phyloP scores from a whole-genome alignment of 257 asterid species.

The Ehretia macrophylla region DNA sequence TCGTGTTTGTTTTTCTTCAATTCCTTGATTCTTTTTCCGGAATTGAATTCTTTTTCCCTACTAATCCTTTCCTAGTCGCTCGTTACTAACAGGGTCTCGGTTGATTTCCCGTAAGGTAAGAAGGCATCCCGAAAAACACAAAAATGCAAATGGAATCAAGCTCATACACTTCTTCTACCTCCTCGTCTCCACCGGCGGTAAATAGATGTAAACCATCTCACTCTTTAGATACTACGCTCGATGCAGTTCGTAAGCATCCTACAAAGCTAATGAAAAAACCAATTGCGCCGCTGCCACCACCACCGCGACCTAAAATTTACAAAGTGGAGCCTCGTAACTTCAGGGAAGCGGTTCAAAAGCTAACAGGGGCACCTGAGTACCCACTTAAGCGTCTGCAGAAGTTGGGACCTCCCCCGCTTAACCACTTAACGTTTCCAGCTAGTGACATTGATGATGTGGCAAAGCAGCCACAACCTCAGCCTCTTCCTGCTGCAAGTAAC shows the following conservation, averaged over 20 bases:
- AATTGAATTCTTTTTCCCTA: too few relatives aligned
- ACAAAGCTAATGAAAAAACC: constrained; percentile 40
- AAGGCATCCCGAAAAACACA: too few relatives aligned
- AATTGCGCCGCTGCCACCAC: constrained; percentile 73
- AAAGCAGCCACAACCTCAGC: too few relatives aligned
- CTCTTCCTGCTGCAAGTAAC: too few relatives aligned
- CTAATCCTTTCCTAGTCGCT: too few relatives aligned
- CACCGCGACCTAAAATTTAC: constrained; percentile 62
- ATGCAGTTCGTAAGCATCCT: constrained; percentile 42
- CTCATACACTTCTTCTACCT: constrained; percentile 7
- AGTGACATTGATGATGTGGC: too few relatives aligned
- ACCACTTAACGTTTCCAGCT: constrained; percentile 17
- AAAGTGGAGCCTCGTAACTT: constrained; percentile 47
- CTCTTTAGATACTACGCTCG: constrained; percentile 37
- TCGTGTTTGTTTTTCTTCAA: too few relatives aligned
- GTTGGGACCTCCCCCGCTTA: constrained; percentile 67
- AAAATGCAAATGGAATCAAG: constrained; percentile 11
- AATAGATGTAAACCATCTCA: constrained; percentile 8
- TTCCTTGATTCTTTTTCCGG: too few relatives aligned
- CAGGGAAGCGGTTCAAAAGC: constrained; percentile 65
- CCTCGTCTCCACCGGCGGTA: constrained; percentile 3
- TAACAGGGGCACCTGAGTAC: constrained; percentile 43
- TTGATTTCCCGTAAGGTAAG: too few relatives aligned
- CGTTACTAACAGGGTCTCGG: too few relatives aligned
- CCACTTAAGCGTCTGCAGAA: constrained; percentile 21